Evolutionary conservation across 2,329 filamentous ascomycete genomes (phyloP).

Genomic region (Geoglossum cookeanum): DNA sequence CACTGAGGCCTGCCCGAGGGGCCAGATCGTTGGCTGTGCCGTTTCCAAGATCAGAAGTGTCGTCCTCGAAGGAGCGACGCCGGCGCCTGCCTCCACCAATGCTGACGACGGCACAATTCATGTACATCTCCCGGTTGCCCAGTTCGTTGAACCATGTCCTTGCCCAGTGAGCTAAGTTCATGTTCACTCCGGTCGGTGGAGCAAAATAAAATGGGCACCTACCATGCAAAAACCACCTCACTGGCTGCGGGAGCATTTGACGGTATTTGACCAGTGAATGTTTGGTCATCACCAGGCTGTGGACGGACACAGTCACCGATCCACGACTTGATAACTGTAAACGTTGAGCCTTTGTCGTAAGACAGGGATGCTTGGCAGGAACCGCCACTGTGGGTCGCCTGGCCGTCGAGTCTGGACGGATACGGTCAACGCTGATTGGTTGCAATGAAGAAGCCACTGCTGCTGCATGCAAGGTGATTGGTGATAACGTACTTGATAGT

Average conservation of each 20-base stretch:
- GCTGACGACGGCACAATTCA: constrained; percentile 72
- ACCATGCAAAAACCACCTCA: not conserved
- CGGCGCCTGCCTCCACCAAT: constrained; percentile 32
- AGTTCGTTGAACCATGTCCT: constrained; percentile 91
- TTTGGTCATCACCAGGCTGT: constrained; percentile 38
- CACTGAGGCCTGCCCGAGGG: not conserved
- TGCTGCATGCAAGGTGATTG: not conserved
- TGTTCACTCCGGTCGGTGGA: constrained; percentile 57
- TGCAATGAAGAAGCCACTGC: not conserved
- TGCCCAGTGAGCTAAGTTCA: constrained; percentile 61
- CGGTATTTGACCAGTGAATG: constrained; percentile 28
- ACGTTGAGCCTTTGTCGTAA: constrained; percentile 53
- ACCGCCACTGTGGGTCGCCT: constrained; percentile 72
- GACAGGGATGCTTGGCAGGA: constrained; percentile 82
- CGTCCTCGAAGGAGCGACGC: not conserved
- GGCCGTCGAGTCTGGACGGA: constrained; percentile 45
- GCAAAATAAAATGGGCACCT: constrained; percentile 18
- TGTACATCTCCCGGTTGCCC: constrained; percentile 92
- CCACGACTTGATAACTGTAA: constrained; percentile 79
- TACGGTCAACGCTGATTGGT: constrained; percentile 22
- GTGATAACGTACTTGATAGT: not conserved
- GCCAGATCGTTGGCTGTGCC: not conserved
- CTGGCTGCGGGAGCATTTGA: constrained; percentile 30
- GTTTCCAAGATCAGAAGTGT: not conserved
- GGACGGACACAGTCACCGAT: constrained; percentile 59